Conservation (phyloP, 2,329 filamentous ascomycete genomes). For the Alternaria arbusti region DNA sequence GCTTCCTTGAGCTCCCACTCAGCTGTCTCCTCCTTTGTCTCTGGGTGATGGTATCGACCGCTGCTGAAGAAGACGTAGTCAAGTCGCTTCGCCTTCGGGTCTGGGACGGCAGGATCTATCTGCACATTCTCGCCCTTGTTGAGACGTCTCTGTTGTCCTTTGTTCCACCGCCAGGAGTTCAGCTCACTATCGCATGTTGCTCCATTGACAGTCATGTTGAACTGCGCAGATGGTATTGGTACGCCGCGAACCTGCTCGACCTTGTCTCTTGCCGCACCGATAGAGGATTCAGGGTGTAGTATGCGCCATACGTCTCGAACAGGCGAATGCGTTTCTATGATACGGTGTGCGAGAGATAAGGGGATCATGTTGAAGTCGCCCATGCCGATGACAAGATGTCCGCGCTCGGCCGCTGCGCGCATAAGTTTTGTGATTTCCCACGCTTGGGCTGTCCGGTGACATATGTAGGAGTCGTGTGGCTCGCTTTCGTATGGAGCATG, state of each 20-base stretch:
- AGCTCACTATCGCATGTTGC: slow-evolving; percentile 83
- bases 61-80: slow-evolving; percentile 86
- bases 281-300: slow-evolving; percentile 80
- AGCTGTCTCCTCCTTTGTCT: slow-evolving; percentile 31
- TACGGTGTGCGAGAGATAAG: slow-evolving; percentile 78
- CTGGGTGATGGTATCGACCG: slow-evolving; percentile 30
- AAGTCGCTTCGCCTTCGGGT: slow-evolving; percentile 81
- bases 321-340: slow-evolving; percentile 79
- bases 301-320: slow-evolving; percentile 86
- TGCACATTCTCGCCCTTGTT: slow-evolving; percentile 68
- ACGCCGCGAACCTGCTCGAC: slow-evolving; percentile 70
- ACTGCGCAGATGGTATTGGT: slow-evolving; percentile 75
- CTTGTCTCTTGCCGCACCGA: slow-evolving; percentile 73
- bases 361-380: slow-evolving; percentile 99
- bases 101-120: slow-evolving; percentile 69
- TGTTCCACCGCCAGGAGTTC: slow-evolving; percentile 94
- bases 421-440: slow-evolving; percentile 95
- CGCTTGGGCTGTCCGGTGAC: slow-evolving; percentile 88
- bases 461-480: slow-evolving; percentile 82
- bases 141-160: slow-evolving; percentile 71
- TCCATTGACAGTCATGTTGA: slow-evolving; percentile 81
- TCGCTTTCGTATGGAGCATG: slow-evolving; percentile 88
- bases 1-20: slow-evolving; percentile 74
- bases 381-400: slow-evolving; percentile 82
- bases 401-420: slow-evolving; percentile 77